A percentile compares a stretch with the other conserved stretches of the same genome.
These are phyloP conservation scores for Candida labiduridarum DNA, from an alignment of 1,139 yeast genomes.

Conservation along the genomic window DNA sequence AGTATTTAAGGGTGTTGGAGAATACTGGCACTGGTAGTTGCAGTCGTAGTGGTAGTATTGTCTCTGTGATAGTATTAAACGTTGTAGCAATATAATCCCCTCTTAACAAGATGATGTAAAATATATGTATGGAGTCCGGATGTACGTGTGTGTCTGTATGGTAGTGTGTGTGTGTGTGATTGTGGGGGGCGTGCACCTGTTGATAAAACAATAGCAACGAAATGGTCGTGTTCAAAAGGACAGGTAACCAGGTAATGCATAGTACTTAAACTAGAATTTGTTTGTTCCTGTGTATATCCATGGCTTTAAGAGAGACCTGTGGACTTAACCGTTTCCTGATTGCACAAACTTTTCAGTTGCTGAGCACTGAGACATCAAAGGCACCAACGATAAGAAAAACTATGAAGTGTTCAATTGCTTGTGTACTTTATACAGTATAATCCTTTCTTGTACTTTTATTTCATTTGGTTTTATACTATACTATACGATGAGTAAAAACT, in stretches of 20 bases:
- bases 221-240: too few relatives aligned
- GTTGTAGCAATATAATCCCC: not conserved
- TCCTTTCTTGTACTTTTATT: not conserved
- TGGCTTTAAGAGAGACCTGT: not conserved
- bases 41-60: not conserved
- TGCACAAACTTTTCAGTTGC: not conserved
- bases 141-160: not conserved
- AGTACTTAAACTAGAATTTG: too few relatives aligned
- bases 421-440: too few relatives aligned
- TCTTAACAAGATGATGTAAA: constrained; percentile 6
- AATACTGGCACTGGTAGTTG: not conserved
- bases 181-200: not conserved
- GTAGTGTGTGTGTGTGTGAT: not conserved
- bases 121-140: not conserved
- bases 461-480: not conserved
- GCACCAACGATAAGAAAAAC: too few relatives aligned
- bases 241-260: too few relatives aligned
- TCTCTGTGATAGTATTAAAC: not conserved
- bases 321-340: not conserved
- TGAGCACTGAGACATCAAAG: too few relatives aligned
- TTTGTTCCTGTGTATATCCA: not conserved
- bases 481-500: not conserved
- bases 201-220: too few relatives aligned
- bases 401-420: not conserved
- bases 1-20: too few relatives aligned